Percentiles rank a stretch among this genome's conserved stretches.
Evolutionary conservation across 208 protist genomes (phyloP).

Genomic region (Crithidia thermophila): DNA sequence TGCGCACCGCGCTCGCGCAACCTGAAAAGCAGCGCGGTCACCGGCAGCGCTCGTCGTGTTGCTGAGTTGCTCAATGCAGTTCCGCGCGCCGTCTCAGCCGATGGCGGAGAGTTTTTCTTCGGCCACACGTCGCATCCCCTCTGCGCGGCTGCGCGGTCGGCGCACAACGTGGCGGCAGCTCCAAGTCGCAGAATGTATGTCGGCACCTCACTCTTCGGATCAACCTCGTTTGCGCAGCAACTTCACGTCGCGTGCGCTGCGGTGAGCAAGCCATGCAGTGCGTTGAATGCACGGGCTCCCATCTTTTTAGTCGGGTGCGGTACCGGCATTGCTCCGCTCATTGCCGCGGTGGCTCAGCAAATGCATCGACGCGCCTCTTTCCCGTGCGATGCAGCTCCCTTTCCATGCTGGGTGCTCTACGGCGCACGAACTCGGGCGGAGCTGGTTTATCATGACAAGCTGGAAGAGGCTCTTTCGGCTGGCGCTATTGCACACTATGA

Average conservation of each 20-base stretch:
- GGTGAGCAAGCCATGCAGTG: not conserved
- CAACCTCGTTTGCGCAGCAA: conserved; percentile 50
- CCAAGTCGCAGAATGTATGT: conserved; percentile 42
- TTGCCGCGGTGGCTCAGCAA: conserved; percentile 69
- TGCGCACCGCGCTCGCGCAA: conserved; percentile 24
- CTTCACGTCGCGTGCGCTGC: conserved; percentile 30
- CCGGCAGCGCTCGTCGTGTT: conserved; percentile 16
- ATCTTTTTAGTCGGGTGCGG: conserved; percentile 75
- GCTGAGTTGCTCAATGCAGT: conserved; percentile 36
- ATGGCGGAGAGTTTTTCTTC: conserved; percentile 21
- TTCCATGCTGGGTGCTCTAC: conserved; percentile 75
- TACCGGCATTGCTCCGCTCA: conserved; percentile 81
- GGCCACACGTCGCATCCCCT: conserved; percentile 43
- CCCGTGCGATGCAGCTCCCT: conserved; percentile 5
- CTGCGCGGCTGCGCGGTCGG: conserved; percentile 17
- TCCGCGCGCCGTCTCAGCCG: not conserved
- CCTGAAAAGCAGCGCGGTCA: not conserved
- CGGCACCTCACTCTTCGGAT: conserved; percentile 63
- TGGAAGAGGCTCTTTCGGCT: conserved; percentile 39
- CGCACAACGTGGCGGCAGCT: not conserved
- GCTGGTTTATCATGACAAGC: conserved; percentile 70
- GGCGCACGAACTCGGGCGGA: conserved; percentile 58
- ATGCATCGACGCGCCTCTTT: conserved; percentile 19
- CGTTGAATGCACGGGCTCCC: conserved; percentile 10
- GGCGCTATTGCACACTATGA: conserved; percentile 66